phyloP scores from a whole-genome alignment of 495 filamentous ascomycete species.

The Daldinia grandis region DNA sequence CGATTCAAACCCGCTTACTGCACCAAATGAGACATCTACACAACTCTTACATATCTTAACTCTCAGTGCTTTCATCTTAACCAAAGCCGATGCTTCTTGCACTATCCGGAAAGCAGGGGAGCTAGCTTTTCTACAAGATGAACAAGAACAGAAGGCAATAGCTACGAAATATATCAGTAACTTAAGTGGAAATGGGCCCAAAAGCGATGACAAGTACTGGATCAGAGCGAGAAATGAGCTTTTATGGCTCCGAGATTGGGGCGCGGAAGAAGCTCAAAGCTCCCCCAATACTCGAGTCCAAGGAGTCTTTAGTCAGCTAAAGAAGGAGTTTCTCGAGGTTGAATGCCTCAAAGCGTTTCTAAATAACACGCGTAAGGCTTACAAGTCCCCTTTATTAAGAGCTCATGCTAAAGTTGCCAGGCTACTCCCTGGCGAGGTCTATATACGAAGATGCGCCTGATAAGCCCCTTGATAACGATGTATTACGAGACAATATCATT shows the following conservation, averaged over 20 bases:
- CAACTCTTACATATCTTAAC: slow-evolving; percentile 72
- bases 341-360: slow-evolving; percentile 80
- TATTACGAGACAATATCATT: slow-evolving; percentile 72
- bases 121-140: slow-evolving; percentile 63
- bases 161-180: slow-evolving; percentile 69
- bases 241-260: slow-evolving; percentile 86
- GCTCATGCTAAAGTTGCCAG: slow-evolving; percentile 51
- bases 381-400: neutral
- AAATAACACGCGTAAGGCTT: slow-evolving; percentile 67
- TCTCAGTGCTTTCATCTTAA: slow-evolving; percentile 71
- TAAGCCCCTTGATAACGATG: slow-evolving; percentile 57
- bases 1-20: slow-evolving; percentile 71
- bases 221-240: slow-evolving; percentile 68
- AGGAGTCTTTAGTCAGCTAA: slow-evolving; percentile 77
- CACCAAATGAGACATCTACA: slow-evolving; percentile 66
- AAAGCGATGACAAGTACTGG: slow-evolving; percentile 75
- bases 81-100: slow-evolving; percentile 65
- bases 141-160: slow-evolving; percentile 72
- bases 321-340: slow-evolving; percentile 69
- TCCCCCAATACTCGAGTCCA: slow-evolving; percentile 46
- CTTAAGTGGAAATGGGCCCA: slow-evolving; percentile 57
- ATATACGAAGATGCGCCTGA: slow-evolving; percentile 69
- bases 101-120: slow-evolving; percentile 68
- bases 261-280: slow-evolving; percentile 53
- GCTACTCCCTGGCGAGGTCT: slow-evolving; percentile 71